Evolutionary conservation across 1,284 basidiomycete genomes (phyloP), one percentile per base, ranked within the genome.

Genomic region (Apiotrichum montevideense): DNA sequence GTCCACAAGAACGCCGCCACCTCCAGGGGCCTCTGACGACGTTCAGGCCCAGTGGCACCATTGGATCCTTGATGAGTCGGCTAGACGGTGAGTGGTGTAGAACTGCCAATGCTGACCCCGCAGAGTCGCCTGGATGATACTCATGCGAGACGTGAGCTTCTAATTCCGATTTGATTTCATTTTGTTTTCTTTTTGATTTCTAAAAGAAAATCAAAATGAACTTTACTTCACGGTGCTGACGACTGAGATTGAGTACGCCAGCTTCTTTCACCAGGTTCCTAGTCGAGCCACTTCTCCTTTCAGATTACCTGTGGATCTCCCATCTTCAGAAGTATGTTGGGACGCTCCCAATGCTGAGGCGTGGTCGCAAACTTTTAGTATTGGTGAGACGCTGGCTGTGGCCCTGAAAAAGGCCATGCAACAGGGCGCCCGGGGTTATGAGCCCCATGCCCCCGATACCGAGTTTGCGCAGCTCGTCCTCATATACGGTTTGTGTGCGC

Each of bases 391-490:
- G n/a, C 40, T 58, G 9, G 56, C 56, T 0, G 56, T 11, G 4
- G 48, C 43, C 1, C 52, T 58, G 6, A 54, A 51, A 32, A 51
- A 40, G 49, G 29, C 34, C 9, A 21, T 37, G 21, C 43, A 39
- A 13, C 37, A 37, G 11, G 45, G 55, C 32, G 9, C 49, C 1
- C 15, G 32, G 2, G 35, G 37, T 4, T n/a, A 41, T 4, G 10
- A 45, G 3, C 35, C 43, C 4, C n/a, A 34, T 21, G 41, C 41
- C n/a, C 35, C 40, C 11, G 40, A 51, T 35, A 48, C 47, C 4
- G 56, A 47, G 40, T 58, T 58, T 41, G 52, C 52, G 7, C 46
- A 50, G 37, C 51, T 54, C 37, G 47, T 54, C 4, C 48, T 58
- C 39, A 40, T 44, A 14, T 51, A 54, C 21, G 47, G 45, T 6